phyloP scores from a whole-genome alignment of 148 eudicot species.

The Vaccinium vitisidaea region DNA sequence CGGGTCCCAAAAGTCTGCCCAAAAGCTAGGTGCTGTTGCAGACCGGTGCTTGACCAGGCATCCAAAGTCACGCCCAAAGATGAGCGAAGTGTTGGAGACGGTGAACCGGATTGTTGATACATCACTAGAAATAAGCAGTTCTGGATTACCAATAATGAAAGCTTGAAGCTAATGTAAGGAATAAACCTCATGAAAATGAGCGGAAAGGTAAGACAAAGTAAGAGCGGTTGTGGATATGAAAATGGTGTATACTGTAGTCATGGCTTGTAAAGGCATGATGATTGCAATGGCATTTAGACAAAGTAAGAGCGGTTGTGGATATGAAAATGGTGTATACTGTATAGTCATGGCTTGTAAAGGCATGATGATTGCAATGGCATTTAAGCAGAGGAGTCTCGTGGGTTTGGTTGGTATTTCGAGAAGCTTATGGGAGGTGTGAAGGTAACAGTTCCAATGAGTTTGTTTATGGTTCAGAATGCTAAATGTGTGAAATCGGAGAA shows the following conservation, averaged over 20 bases:
- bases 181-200: constrained; percentile 19
- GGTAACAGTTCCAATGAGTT: constrained; percentile 3
- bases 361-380: constrained; percentile 22
- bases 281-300: constrained; percentile 5
- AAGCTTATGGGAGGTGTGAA: background rate
- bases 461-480: background rate
- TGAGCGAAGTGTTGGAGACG: constrained; percentile 87
- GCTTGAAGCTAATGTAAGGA: constrained; percentile 18
- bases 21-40: constrained; percentile 66
- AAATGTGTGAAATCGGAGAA: background rate
- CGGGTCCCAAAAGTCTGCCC: constrained; percentile 54
- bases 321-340: constrained; percentile 25
- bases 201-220: constrained; percentile 29
- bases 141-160: constrained; percentile 33
- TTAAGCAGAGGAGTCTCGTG: background rate
- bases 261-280: constrained; percentile 34
- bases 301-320: constrained; percentile 33
- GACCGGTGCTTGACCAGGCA: constrained; percentile 72
- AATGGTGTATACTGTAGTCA: constrained; percentile 26
- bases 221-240: constrained; percentile 33
- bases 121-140: constrained; percentile 32
- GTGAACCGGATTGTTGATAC: constrained; percentile 48
- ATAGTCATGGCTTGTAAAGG: constrained; percentile 36
- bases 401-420: background rate
- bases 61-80: constrained; percentile 75